These are phyloP conservation scores for Penicillium sp. DNA, from an alignment of 2,329 filamentous ascomycete genomes.

Conservation along the genomic window DNA sequence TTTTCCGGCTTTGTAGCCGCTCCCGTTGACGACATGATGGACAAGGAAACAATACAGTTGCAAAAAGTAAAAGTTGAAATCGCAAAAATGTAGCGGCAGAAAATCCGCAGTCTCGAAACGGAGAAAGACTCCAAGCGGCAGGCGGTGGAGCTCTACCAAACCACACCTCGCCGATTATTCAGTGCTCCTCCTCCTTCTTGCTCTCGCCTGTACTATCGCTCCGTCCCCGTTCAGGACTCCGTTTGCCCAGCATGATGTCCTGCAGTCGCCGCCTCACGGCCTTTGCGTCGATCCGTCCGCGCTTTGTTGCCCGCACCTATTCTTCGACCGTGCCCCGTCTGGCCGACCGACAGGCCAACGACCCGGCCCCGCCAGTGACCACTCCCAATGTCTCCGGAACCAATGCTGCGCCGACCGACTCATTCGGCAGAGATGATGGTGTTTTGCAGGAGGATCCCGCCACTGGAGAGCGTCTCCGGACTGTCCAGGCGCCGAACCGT, in stretches of 20 bases:
- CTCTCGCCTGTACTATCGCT: conserved; percentile 12
- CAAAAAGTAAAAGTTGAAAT: neutral
- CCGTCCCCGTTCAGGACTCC: conserved; percentile 18
- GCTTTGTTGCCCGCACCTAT: conserved; percentile 36
- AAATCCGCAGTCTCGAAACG: conserved; percentile 8
- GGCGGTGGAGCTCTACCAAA: conserved; percentile 25
- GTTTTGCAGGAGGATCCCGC: conserved; percentile 52
- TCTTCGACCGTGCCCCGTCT: conserved; percentile 41
- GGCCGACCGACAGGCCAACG: conserved; percentile 49
- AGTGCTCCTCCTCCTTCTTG: conserved; percentile 9
- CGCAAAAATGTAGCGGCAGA: conserved; percentile 18
- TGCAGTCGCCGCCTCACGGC: conserved; percentile 44
- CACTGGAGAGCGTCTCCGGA: conserved; percentile 52
- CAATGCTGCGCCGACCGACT: conserved; percentile 52
- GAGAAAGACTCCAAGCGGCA: conserved; percentile 5
- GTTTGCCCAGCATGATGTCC: conserved; percentile 40
- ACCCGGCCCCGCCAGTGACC: conserved; percentile 49
- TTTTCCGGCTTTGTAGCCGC: conserved; percentile 55
- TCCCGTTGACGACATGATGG: conserved; percentile 38
- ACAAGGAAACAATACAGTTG: neutral
- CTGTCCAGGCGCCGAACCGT: conserved; percentile 81
- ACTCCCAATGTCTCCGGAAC: conserved; percentile 54
- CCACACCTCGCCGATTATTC: conserved; percentile 30
- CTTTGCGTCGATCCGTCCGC: conserved; percentile 38
- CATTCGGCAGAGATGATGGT: conserved; percentile 47